Conservation (phyloP, 2,329 filamentous ascomycete species). For the Onygenales sp. region DNA sequence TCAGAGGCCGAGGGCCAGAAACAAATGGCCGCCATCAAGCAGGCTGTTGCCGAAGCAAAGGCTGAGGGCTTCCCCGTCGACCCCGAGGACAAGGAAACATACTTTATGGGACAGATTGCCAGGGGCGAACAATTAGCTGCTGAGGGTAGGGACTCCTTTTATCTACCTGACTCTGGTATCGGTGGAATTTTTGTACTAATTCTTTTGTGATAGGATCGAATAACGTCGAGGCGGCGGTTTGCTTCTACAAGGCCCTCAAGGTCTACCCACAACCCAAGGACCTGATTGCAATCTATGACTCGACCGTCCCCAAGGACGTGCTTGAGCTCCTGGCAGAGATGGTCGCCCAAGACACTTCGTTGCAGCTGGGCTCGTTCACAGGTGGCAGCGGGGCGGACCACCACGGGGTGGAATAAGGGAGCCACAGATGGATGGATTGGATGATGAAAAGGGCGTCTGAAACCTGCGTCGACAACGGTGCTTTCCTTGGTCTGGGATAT, state of each 20-base stretch:
- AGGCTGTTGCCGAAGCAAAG: conserved; percentile 68
- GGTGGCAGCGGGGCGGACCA: conserved; percentile 24
- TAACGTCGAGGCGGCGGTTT: conserved; percentile 71
- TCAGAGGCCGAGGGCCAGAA: conserved; percentile 36
- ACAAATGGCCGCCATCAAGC: conserved; percentile 58
- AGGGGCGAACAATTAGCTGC: conserved; percentile 58
- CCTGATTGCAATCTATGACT: conserved; percentile 94
- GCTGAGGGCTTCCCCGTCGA: conserved; percentile 85
- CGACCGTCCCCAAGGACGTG: conserved; percentile 94
- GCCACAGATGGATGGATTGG: neutral
- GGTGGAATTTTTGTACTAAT: conserved; percentile 3
- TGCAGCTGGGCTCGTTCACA: conserved; percentile 49
- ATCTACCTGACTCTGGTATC: neutral
- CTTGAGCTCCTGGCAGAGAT: conserved; percentile 95
- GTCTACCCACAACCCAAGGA: conserved; percentile 92
- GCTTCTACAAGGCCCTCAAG: conserved; percentile 98
- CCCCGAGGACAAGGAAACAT: conserved; percentile 87
- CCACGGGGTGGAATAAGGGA: conserved; percentile 14
- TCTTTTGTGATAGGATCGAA: conserved; percentile 23
- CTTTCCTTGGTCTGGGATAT: too few relatives aligned
- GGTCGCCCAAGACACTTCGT: conserved; percentile 79
- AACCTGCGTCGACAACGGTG: too few relatives aligned
- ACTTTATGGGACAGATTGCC: conserved; percentile 94
- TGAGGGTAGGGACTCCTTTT: conserved; percentile 55
- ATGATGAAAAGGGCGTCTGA: too few relatives aligned